phyloP scores from a whole-genome alignment of 2,329 filamentous ascomycete genomes.

The Paecilomyces dactylethromorphus region DNA sequence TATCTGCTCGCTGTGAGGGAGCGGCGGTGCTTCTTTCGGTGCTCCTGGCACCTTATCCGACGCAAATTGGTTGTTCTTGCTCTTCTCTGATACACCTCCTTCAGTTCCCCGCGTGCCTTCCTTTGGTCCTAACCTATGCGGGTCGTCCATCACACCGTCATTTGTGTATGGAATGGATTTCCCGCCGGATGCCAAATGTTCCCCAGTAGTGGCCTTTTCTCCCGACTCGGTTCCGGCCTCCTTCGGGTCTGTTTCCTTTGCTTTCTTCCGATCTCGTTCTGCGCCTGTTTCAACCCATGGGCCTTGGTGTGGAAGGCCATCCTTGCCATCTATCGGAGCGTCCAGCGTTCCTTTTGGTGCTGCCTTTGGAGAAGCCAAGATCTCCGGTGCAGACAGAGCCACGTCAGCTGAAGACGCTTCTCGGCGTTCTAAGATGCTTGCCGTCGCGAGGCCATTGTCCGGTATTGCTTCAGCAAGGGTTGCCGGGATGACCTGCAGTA shows the following conservation, averaged over 20 bases:
- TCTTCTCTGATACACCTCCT: conserved; percentile 82
- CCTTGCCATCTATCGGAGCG: conserved; percentile 83
- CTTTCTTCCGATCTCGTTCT: conserved; percentile 40
- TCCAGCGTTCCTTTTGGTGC: conserved; percentile 59
- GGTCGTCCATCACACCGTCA: conserved; percentile 91
- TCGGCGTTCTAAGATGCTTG: neutral
- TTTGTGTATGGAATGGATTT: conserved; percentile 47
- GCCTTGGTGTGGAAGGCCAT: conserved; percentile 87
- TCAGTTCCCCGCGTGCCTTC: conserved; percentile 83
- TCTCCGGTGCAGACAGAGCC: conserved; percentile 12
- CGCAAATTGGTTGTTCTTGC: conserved; percentile 66
- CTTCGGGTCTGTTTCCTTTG: conserved; percentile 26
- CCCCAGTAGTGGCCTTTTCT: conserved; percentile 18
- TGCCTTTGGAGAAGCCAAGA: conserved; percentile 12
- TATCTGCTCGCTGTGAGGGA: conserved; percentile 74
- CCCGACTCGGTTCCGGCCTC: conserved; percentile 20
- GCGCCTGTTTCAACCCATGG: conserved; percentile 55
- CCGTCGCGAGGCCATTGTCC: conserved; percentile 3
- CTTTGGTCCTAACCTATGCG: conserved; percentile 66
- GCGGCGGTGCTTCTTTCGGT: conserved; percentile 76
- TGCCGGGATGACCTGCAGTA: conserved; percentile 26
- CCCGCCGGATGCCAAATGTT: conserved; percentile 35
- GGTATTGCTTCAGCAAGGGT: conserved; percentile 14
- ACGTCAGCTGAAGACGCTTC: conserved; percentile 9
- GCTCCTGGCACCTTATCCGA: conserved; percentile 69